Evolutionary conservation across 192 early-diverging fungal species (phyloP).

Genomic region (Rhizophagus prolifer): DNA sequence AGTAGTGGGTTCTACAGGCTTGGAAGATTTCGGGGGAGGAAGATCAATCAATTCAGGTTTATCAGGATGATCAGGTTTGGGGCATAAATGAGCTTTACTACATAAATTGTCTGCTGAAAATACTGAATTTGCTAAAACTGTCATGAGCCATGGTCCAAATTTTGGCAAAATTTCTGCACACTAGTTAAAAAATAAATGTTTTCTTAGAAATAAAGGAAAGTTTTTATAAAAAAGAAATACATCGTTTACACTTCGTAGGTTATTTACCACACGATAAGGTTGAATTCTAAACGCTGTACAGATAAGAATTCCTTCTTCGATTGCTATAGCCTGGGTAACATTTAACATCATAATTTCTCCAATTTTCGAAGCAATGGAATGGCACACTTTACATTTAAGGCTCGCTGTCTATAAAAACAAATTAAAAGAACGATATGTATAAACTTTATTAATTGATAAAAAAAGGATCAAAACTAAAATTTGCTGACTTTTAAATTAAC

Average conservation of each 20-base stretch:
- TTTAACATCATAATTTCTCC: background rate
- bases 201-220: background rate
- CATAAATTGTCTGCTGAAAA: conserved; percentile 12
- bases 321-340: background rate
- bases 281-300: background rate
- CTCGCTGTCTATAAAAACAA: background rate
- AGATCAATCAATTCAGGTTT: background rate
- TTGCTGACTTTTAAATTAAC: background rate
- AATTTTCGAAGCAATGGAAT: background rate
- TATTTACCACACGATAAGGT: conserved; percentile 7
- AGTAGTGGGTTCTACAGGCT: background rate
- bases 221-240: background rate
- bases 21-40: background rate
- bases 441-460: too few relatives aligned
- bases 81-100: conserved; percentile 14
- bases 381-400: background rate
- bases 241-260: background rate
- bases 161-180: conserved; percentile 8
- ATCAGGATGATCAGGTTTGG: background rate
- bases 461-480: background rate
- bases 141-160: conserved; percentile 18
- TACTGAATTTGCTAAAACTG: conserved; percentile 12
- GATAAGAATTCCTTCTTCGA: background rate
- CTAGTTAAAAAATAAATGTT: background rate
- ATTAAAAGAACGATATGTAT: background rate